These are phyloP conservation scores for Phytophthora sp. DNA, from an alignment of 352 stramenopile genomes.

Conservation along the genomic window DNA sequence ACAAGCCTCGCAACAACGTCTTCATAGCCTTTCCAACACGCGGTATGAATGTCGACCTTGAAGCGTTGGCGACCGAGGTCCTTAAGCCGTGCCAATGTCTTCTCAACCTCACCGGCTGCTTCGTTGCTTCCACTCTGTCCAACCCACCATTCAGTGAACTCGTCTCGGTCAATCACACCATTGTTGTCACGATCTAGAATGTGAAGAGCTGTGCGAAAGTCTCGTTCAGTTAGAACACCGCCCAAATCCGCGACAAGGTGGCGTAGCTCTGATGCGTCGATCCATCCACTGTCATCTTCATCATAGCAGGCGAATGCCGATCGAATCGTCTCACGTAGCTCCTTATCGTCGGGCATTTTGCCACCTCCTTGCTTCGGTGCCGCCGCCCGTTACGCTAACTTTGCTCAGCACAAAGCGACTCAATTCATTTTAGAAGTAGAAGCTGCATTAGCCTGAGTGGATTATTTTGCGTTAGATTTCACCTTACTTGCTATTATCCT, in stretches of 20 bases:
- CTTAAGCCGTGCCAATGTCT: slow-evolving; percentile 55
- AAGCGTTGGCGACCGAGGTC: slow-evolving; percentile 61
- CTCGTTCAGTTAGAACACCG: slow-evolving; percentile 51
- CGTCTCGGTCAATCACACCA: slow-evolving; percentile 56
- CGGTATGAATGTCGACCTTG: slow-evolving; percentile 70
- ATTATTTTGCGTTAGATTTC: too few species aligned
- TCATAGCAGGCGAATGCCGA: slow-evolving; percentile 71
- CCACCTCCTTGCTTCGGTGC: not conserved
- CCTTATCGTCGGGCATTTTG: slow-evolving; percentile 23
- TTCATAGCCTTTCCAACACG: slow-evolving; percentile 53
- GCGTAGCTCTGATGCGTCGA: slow-evolving; percentile 56
- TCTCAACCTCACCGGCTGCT: slow-evolving; percentile 48
- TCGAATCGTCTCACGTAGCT: slow-evolving; percentile 59
- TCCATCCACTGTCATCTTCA: slow-evolving; percentile 55
- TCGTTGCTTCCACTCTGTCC: slow-evolving; percentile 42
- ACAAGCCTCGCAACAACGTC: slow-evolving; percentile 57
- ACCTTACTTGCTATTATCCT: too few species aligned
- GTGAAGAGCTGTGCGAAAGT: slow-evolving; percentile 42
- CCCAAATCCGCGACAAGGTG: slow-evolving; percentile 63
- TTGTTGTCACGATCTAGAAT: slow-evolving; percentile 60
- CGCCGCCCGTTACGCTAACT: not conserved
- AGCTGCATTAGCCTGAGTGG: too few species aligned
- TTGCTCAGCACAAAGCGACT: not conserved
- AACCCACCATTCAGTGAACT: slow-evolving; percentile 71
- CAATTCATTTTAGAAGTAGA: too few species aligned